Base-by-base conservation (phyloP, 495 filamentous ascomycete species). In the Talaromyces ruber region DNA sequence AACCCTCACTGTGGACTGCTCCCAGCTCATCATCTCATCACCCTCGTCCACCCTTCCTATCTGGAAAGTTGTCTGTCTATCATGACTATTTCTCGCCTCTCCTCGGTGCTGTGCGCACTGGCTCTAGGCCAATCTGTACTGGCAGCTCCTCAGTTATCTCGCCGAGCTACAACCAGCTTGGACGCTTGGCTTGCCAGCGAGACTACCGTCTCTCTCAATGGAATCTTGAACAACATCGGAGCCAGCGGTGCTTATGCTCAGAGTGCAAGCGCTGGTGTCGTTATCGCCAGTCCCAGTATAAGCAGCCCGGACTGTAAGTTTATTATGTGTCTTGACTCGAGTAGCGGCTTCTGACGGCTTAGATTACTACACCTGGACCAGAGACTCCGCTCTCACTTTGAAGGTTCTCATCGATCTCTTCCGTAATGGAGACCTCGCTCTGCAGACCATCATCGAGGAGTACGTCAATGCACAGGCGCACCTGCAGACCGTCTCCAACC, bases 211-310 rank as follows among this genome's bases (percentile, higher is more conserved):
- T 79, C 86, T 0, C 67, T 80, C 45, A 61, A 72, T 8, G 76
- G 79, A 21, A 73, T 89, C 6, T 74, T 85, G 59, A 73, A 79
- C 68, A 89, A 89, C 58, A 87, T 89, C 60, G 86, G 86, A 3
- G 65, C 81, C 2, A 64, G 54, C 60, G 85, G 86, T 22, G 78
- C 72, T 12, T 70, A 76, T 68, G 77, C 77, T 14, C 59, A 62
- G 7, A 76, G 76, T 37, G 84, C 74, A 4, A 69, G 72, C 43
- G 30, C 78, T 0, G 87, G 87, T 14, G 74, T 82, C 18, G 81
- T 88, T 16, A 74, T 90, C 69, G 87, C 87, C 18, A 83, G 79
- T 62, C 86, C 87, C 2, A 83, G 79, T 65, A 84, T 74, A n/a
- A 59, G 60, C 6, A 70, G 75, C 45, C 86, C 86, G 2, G 77